Evolutionary conservation across 352 stramenopile species (phyloP).

Genomic region (Phytophthora cajani): DNA sequence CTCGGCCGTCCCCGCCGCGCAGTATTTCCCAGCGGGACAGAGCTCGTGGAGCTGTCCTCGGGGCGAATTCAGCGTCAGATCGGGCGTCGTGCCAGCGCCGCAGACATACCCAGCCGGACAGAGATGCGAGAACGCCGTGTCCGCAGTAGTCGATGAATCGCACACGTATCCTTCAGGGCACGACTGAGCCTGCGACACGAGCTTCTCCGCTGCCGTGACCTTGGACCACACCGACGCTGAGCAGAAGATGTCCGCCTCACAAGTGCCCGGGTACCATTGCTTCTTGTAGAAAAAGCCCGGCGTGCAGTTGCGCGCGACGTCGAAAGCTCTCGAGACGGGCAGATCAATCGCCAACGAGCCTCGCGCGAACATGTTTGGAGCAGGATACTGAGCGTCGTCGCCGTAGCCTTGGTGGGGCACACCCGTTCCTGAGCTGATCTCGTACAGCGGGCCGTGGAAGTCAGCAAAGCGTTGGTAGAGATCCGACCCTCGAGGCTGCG

Average conservation of each 20-base stretch:
- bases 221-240: conserved; percentile 44
- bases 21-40: conserved; percentile 92
- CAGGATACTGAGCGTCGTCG: conserved; percentile 69
- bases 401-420: conserved; percentile 95
- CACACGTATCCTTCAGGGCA: conserved; percentile 96
- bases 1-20: conserved; percentile 84
- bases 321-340: conserved; percentile 79
- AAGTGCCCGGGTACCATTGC: conserved; percentile 96
- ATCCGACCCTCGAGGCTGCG: conserved; percentile 82
- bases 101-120: conserved; percentile 96
- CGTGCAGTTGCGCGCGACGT: conserved; percentile 94
- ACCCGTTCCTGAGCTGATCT: conserved; percentile 83
- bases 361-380: conserved; percentile 85
- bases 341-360: conserved; percentile 91
- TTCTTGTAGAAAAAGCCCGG: conserved; percentile 89
- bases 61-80: conserved; percentile 89
- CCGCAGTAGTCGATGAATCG: conserved; percentile 89
- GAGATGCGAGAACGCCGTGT: conserved; percentile 68
- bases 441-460: conserved; percentile 95
- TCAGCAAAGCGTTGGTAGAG: conserved; percentile 95
- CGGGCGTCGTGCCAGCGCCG: conserved; percentile 93
- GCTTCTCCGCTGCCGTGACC: conserved; percentile 20
- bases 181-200: conserved; percentile 86
- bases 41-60: conserved; percentile 88
- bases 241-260: conserved; percentile 97